Conservation (phyloP, 179 eudicot genomes). For the Vitellaria paradoxa region DNA sequence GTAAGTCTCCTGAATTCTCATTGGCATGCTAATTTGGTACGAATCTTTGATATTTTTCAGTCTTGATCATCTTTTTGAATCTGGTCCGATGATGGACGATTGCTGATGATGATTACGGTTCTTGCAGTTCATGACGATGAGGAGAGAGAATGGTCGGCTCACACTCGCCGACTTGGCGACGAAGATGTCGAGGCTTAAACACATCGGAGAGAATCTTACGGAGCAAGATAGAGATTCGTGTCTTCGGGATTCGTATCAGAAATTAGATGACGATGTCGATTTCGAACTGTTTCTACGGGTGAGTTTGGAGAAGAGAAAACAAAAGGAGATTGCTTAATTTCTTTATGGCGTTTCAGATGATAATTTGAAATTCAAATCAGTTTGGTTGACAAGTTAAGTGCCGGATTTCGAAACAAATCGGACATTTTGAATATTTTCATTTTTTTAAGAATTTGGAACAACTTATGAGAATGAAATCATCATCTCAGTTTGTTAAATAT, state of each 20-base stretch:
- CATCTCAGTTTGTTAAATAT: not conserved
- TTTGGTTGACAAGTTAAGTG: not conserved
- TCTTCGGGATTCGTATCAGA: slow-evolving; percentile 59
- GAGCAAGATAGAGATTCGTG: slow-evolving; percentile 78
- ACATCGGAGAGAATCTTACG: slow-evolving; percentile 79
- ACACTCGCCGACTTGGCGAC: slow-evolving; percentile 71
- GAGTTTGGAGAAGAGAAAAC: slow-evolving; percentile 4
- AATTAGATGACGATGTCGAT: slow-evolving; percentile 74
- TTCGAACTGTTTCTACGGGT: slow-evolving; percentile 93
- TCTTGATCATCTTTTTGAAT: slow-evolving; percentile 3
- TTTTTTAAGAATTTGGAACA: not conserved
- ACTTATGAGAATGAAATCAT: not conserved
- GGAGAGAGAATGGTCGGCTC: slow-evolving; percentile 83
- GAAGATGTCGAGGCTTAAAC: slow-evolving; percentile 84
- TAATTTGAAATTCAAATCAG: not conserved
- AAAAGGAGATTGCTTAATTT: not conserved
- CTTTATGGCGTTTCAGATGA: not conserved
- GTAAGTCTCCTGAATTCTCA: slow-evolving; percentile 27
- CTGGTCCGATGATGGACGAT: not conserved
- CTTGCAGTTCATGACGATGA: slow-evolving; percentile 67
- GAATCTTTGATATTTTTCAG: not conserved
- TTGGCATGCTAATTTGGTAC: not conserved
- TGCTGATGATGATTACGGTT: not conserved
- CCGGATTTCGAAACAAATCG: not conserved
- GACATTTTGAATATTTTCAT: not conserved